These are phyloP conservation scores for Diplodia mutila DNA, from an alignment of 2,329 filamentous ascomycete genomes.

Conservation along the genomic window DNA sequence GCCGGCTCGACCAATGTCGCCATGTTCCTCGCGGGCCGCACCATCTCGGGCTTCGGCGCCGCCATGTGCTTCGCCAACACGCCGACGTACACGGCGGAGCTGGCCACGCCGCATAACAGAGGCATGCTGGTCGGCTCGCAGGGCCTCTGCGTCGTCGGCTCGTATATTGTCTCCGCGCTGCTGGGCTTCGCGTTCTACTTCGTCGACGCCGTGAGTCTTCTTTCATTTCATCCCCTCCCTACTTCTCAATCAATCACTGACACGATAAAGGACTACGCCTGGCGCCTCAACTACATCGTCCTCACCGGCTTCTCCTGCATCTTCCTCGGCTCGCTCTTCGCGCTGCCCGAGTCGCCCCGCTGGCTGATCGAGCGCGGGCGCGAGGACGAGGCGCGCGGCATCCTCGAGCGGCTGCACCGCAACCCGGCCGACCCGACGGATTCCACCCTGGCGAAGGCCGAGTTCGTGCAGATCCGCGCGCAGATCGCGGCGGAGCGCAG, in stretches of 20 bases:
- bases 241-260: neutral
- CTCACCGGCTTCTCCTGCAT: constrained; percentile 34
- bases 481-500: constrained; percentile 34
- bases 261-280: constrained; percentile 36
- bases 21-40: constrained; percentile 24
- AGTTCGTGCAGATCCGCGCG: constrained; percentile 35
- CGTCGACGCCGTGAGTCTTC: neutral
- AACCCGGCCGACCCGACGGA: constrained; percentile 30
- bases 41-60: constrained; percentile 23
- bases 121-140: constrained; percentile 46
- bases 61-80: constrained; percentile 24
- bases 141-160: constrained; percentile 76
- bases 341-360: constrained; percentile 61
- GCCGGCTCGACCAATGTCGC: constrained; percentile 24
- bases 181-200: constrained; percentile 51
- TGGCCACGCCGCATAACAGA: constrained; percentile 23
- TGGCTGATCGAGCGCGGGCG: constrained; percentile 62
- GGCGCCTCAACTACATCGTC: constrained; percentile 58
- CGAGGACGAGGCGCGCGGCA: constrained; percentile 49
- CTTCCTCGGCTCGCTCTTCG: constrained; percentile 53
- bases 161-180: constrained; percentile 76
- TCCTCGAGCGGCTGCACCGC: constrained; percentile 38
- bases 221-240: neutral
- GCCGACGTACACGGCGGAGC: constrained; percentile 25
- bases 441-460: constrained; percentile 33